Evolutionary conservation across 1,139 yeast species (phyloP).

Genomic region (Diutina sp.): DNA sequence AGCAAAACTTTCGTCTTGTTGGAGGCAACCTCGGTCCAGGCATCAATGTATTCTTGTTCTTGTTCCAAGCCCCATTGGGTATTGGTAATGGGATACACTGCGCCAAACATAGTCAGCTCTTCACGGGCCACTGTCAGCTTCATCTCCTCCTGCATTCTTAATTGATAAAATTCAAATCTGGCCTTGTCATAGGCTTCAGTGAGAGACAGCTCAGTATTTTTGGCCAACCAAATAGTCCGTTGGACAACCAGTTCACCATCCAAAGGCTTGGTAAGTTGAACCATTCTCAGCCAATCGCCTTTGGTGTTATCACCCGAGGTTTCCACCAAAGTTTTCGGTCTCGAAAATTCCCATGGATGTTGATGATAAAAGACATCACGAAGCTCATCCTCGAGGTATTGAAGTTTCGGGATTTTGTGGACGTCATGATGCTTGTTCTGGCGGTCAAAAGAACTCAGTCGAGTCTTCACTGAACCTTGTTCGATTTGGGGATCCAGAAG

Average conservation of each 20-base stretch:
- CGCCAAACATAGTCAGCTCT: conserved; percentile 79
- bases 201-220: conserved; percentile 22
- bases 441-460: conserved; percentile 19
- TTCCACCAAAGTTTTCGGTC: conserved; percentile 83
- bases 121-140: conserved; percentile 65
- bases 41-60: conserved; percentile 60
- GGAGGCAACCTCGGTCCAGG: conserved; percentile 65
- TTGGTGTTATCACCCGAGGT: conserved; percentile 44
- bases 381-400: conserved; percentile 70
- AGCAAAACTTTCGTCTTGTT: conserved; percentile 37
- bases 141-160: conserved; percentile 77
- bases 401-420: conserved; percentile 48
- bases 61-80: conserved; percentile 40
- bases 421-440: conserved; percentile 17
- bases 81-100: conserved; percentile 49
- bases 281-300: conserved; percentile 68
- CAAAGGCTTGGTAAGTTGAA: conserved; percentile 58
- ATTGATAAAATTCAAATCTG: conserved; percentile 73
- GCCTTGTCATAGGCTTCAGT: conserved; percentile 75
- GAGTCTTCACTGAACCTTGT: conserved; percentile 34
- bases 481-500: conserved; percentile 14
- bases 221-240: conserved; percentile 62
- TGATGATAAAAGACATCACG: conserved; percentile 75
- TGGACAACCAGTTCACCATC: conserved; percentile 95
- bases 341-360: conserved; percentile 97